phyloP scores from a whole-genome alignment of 1,284 basidiomycete genomes.

The Melampsora medusae region DNA sequence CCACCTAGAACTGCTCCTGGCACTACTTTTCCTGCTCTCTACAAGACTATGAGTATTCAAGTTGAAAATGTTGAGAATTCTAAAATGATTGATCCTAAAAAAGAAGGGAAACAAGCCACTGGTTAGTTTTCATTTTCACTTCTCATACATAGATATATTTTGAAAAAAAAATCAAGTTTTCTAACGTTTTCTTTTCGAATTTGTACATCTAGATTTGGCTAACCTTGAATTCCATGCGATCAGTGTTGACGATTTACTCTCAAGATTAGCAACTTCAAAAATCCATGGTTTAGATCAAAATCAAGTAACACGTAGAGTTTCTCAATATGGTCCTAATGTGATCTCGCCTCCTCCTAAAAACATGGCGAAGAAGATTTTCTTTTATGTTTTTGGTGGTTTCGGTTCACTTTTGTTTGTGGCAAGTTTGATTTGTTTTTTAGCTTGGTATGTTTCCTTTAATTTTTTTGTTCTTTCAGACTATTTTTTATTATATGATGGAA shows the following conservation, averaged over 20 bases:
- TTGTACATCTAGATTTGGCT: slow-evolving; percentile 15
- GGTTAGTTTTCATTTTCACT: too few species aligned
- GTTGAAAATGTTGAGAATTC: too few species aligned
- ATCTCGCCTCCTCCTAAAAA: slow-evolving; percentile 56
- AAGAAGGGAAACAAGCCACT: too few species aligned
- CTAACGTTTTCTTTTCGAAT: neutral
- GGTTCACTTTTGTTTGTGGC: slow-evolving; percentile 64
- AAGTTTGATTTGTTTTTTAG: slow-evolving; percentile 58
- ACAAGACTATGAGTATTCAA: too few species aligned
- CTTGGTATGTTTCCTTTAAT: slow-evolving; percentile 54
- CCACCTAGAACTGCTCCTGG: neutral
- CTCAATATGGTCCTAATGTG: slow-evolving; percentile 56
- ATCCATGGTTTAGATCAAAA: slow-evolving; percentile 60
- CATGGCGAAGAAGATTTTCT: slow-evolving; percentile 54
- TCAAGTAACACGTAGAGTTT: slow-evolving; percentile 60
- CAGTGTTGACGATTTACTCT: slow-evolving; percentile 59
- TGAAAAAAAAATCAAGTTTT: neutral
- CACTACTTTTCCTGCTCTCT: too few species aligned
- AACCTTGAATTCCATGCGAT: slow-evolving; percentile 63
- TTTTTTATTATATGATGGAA: neutral
- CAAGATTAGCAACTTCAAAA: slow-evolving; percentile 60
- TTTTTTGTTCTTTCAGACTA: neutral
- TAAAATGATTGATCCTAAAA: too few species aligned
- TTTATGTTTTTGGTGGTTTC: slow-evolving; percentile 61
- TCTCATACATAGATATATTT: too few species aligned